These are phyloP conservation scores for Meira miltonrushii DNA, from an alignment of 1,284 basidiomycete genomes.

Conservation along the genomic window DNA sequence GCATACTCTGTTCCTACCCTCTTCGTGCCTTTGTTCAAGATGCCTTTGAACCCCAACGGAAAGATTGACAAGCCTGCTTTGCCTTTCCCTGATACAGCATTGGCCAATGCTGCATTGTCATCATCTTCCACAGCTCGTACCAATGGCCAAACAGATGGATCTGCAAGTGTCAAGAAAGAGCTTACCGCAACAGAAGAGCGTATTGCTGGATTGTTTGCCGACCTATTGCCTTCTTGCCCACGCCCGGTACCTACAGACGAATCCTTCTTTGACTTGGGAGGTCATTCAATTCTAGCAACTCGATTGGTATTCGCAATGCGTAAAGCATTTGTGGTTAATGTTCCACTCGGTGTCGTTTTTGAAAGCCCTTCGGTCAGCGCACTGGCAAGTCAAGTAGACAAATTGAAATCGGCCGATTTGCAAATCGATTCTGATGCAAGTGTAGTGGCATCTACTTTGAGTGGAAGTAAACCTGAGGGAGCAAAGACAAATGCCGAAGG, in stretches of 20 bases:
- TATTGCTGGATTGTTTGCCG: slow-evolving; percentile 71
- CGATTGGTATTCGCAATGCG: slow-evolving; percentile 94
- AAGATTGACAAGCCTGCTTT: slow-evolving; percentile 98
- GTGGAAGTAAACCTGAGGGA: slow-evolving; percentile 30
- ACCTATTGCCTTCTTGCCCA: slow-evolving; percentile 75
- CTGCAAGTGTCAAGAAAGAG: slow-evolving; percentile 19
- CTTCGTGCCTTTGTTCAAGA: slow-evolving; percentile 82
- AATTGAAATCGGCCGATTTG: slow-evolving; percentile 72
- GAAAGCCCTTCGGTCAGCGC: slow-evolving; percentile 79
- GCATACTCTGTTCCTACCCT: slow-evolving; percentile 55
- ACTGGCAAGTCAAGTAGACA: slow-evolving; percentile 76
- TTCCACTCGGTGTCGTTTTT: slow-evolving; percentile 88
- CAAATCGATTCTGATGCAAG: slow-evolving; percentile 60
- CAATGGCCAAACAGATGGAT: slow-evolving; percentile 21
- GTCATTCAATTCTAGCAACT: slow-evolving; percentile 96
- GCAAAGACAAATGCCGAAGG: slow-evolving; percentile 18
- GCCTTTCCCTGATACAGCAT: slow-evolving; percentile 95
- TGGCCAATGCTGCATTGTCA: slow-evolving; percentile 54
- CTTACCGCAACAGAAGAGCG: slow-evolving; percentile 69
- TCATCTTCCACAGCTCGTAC: slow-evolving; percentile 33
- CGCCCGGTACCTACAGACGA: slow-evolving; percentile 79
- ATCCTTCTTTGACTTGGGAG: slow-evolving; percentile 96
- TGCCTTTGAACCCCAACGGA: slow-evolving; percentile 98
- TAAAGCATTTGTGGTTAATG: slow-evolving; percentile 83
- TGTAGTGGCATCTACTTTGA: slow-evolving; percentile 20